phyloP scores from a whole-genome alignment of 148 eudicot species.

The Agrostemma githago region DNA sequence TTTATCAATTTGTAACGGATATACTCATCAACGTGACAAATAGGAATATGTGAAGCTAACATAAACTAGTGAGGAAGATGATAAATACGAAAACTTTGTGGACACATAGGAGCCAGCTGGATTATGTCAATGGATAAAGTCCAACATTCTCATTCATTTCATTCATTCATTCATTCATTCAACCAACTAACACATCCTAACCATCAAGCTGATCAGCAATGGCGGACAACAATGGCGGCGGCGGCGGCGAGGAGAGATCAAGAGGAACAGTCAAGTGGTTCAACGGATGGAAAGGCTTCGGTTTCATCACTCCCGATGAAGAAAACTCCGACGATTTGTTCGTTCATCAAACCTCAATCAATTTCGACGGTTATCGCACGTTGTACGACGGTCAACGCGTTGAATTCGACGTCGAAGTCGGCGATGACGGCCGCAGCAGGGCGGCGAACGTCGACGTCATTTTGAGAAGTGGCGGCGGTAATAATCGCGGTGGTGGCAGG shows the following conservation, averaged over 20 bases:
- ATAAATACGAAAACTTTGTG: conserved; percentile 6
- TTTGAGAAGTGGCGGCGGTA: conserved; percentile 7
- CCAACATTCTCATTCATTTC: not conserved
- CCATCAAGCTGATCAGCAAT: not conserved
- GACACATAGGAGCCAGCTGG: conserved; percentile 13
- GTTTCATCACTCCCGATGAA: conserved; percentile 50
- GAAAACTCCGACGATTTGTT: conserved; percentile 37
- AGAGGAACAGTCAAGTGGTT: conserved; percentile 62
- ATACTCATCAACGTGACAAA: too few species aligned
- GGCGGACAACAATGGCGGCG: conserved; percentile 7
- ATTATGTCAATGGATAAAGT: not conserved
- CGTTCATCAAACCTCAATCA: conserved; percentile 63
- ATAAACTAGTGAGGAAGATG: not conserved
- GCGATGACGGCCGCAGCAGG: conserved; percentile 50
- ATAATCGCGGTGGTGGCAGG: conserved; percentile 1
- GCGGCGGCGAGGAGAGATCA: conserved; percentile 1
- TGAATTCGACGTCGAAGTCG: conserved; percentile 39
- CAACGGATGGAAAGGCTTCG: conserved; percentile 65
- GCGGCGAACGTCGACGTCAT: conserved; percentile 45
- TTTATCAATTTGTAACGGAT: too few species aligned
- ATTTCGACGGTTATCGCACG: conserved; percentile 54
- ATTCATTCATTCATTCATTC: conserved; percentile 5
- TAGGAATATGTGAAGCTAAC: too few species aligned
- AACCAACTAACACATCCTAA: not conserved
- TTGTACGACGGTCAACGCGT: conserved; percentile 58